Conservation (phyloP, 1,139 yeast species). For the Yamadazyma siamensis region DNA sequence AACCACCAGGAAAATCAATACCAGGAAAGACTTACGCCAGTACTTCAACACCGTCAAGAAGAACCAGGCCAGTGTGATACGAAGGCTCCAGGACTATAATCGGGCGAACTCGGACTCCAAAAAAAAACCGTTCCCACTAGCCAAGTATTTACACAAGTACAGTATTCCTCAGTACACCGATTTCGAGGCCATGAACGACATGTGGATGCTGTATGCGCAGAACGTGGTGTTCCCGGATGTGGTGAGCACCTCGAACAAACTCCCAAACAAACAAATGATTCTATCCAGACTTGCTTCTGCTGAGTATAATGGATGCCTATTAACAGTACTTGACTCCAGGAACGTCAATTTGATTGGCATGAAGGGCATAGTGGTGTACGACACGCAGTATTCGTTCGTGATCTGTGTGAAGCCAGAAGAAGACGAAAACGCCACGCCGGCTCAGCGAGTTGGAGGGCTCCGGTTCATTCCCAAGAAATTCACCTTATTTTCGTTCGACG, state of each 20-base stretch:
- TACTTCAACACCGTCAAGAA: conserved; percentile 37
- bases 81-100: conserved; percentile 29
- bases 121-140: conserved; percentile 23
- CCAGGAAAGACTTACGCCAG: conserved; percentile 44
- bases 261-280: conserved; percentile 29
- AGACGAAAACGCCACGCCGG: conserved; percentile 18
- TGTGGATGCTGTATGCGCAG: conserved; percentile 64
- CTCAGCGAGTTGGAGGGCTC: conserved; percentile 48
- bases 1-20: conserved; percentile 20
- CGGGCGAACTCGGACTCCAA: conserved; percentile 10
- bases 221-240: conserved; percentile 45
- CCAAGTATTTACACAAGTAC: conserved; percentile 27
- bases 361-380: conserved; percentile 83
- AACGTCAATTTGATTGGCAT: conserved; percentile 62
- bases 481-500: conserved; percentile 53
- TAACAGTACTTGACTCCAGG: conserved; percentile 57
- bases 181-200: conserved; percentile 46
- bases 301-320: conserved; percentile 76
- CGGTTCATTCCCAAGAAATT: conserved; percentile 60
- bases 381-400: conserved; percentile 73
- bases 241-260: conserved; percentile 10
- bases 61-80: conserved; percentile 36
- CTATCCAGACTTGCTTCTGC: conserved; percentile 68
- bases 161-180: conserved; percentile 51
- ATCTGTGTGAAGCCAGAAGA: conserved; percentile 51